A percentile compares a stretch with the other conserved stretches of the same genome.
Evolutionary conservation across 768 basidiomycete species (phyloP).

Genomic region (Xerocomellus dryophilus): DNA sequence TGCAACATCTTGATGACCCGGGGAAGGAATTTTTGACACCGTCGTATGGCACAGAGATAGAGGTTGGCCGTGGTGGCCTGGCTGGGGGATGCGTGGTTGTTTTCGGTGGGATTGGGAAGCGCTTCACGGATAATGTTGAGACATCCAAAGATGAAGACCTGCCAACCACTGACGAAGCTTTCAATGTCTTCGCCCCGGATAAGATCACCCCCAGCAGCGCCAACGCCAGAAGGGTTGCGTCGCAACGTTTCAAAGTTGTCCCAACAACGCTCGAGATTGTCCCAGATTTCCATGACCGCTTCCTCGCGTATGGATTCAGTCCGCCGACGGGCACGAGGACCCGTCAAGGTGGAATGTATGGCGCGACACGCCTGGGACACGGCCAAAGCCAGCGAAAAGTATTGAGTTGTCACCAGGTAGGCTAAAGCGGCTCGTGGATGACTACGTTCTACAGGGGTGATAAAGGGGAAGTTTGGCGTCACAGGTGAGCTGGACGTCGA

Average conservation of each 20-base stretch:
- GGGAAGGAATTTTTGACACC: conserved; percentile 50
- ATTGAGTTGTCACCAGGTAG: conserved; percentile 54
- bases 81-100: conserved; percentile 37
- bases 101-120: conserved; percentile 49
- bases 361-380: conserved; percentile 75
- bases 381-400: conserved; percentile 68
- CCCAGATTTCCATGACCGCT: conserved; percentile 79
- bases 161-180: conserved; percentile 81
- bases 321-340: conserved; percentile 63
- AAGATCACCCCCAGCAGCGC: conserved; percentile 32
- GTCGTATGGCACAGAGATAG: conserved; percentile 44
- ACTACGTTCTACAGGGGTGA: conserved; percentile 20
- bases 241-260: conserved; percentile 73
- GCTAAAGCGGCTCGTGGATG: conserved; percentile 38
- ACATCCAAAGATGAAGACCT: conserved; percentile 91
- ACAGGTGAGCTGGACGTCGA: conserved; percentile 24
- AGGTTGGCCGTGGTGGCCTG: conserved; percentile 48
- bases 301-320: conserved; percentile 58
- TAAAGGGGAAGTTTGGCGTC: conserved; percentile 24
- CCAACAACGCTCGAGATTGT: conserved; percentile 78
- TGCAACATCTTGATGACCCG: conserved; percentile 50
- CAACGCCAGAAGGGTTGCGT: conserved; percentile 41
- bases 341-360: conserved; percentile 77
- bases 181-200: conserved; percentile 52
- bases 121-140: conserved; percentile 85